Evolutionary conservation across 495 filamentous ascomycete genomes (phyloP).

Genomic region (Extremus antarcticus): DNA sequence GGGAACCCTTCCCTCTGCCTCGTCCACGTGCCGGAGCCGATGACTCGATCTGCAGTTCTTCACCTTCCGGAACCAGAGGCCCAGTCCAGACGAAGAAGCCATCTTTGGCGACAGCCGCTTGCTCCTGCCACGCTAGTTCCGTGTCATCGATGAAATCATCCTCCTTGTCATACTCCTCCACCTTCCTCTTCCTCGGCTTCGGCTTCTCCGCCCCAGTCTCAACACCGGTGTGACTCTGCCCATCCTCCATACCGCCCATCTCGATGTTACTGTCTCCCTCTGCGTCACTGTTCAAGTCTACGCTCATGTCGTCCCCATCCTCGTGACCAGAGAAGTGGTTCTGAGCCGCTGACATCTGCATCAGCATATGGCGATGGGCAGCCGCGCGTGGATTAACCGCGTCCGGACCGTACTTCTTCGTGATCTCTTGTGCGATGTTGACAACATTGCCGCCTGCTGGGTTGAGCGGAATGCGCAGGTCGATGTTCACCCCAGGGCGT

Average conservation of each 20-base stretch:
- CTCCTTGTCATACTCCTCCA: conserved; percentile 91
- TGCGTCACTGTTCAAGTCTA: conserved; percentile 27
- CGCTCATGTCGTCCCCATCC: conserved; percentile 46
- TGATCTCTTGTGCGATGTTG: conserved; percentile 88
- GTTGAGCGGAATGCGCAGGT: conserved; percentile 68
- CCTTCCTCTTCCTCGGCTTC: conserved; percentile 61
- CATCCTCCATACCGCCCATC: conserved; percentile 49
- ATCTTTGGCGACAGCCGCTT: conserved; percentile 84
- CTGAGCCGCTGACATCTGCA: conserved; percentile 73
- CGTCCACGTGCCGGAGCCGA: conserved; percentile 35
- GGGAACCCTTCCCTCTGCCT: conserved; percentile 55
- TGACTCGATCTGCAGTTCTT: conserved; percentile 49
- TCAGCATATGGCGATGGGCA: conserved; percentile 68
- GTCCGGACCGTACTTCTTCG: conserved; percentile 87
- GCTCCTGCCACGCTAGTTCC: conserved; percentile 90
- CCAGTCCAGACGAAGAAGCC: conserved; percentile 37
- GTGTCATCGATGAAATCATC: conserved; percentile 98
- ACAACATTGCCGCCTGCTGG: conserved; percentile 78
- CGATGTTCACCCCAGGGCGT: conserved; percentile 64
- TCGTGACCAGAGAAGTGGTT: conserved; percentile 57
- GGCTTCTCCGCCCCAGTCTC: conserved; percentile 28
- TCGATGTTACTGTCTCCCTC: conserved; percentile 58
- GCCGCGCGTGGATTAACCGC: conserved; percentile 84
- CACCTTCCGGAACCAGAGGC: conserved; percentile 58
- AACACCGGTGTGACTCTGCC: conserved; percentile 39